Evolutionary conservation across 805 yeast genomes (phyloP), one percentile per base, ranked within the genome.

Genomic region (Teunomyces barrocoloradensis): DNA sequence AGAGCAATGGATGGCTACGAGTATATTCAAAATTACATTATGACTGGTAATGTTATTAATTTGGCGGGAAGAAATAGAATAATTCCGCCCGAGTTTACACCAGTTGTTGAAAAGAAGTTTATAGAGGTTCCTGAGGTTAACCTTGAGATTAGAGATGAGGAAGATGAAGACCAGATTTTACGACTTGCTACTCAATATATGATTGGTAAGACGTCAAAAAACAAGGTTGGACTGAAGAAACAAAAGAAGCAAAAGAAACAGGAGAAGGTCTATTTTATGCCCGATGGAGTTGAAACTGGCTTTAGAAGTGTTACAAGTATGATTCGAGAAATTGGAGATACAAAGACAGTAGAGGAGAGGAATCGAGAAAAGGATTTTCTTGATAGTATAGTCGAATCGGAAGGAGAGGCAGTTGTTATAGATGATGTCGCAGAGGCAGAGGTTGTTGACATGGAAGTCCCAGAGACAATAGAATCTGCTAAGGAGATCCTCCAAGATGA

Each of bases 1-100:
- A 80, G 84, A 54, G 91, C 98, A 0, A 82, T 89, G 86, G 85
- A 78, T 25, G 94, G 90, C 23, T 92, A 94, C 63, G 80, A 80
- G 49, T 79, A 78, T 60, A 82, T 94, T 37, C 97, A 94, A 58
- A 76, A 77, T 43, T 82, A 81, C 51, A 84, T 89, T 29, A 75
- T 77, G 61, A 69, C 68, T 32, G 78, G 78, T 20, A 73, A 66
- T 18, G 55, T 73, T 34, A 65, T 78, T 29, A 66, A 64, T 4
- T 74, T 79, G 54, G 69, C 68, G 29, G 65, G 66, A 7, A 80
- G 83, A 27, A 86, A 81, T 51, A 68, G 96, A 45, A 86, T 94
- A 6, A 53, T 94, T 1, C 97, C 97, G 0, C 51, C 60, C 1
- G 69, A 68, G 2, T 63, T 67, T 21, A 61, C 61, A 1, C 97